Percentiles rank a stretch among this genome's conserved stretches.
Conservation (phyloP, 2,329 filamentous ascomycete species). For the Dactylella cylindrospora region DNA sequence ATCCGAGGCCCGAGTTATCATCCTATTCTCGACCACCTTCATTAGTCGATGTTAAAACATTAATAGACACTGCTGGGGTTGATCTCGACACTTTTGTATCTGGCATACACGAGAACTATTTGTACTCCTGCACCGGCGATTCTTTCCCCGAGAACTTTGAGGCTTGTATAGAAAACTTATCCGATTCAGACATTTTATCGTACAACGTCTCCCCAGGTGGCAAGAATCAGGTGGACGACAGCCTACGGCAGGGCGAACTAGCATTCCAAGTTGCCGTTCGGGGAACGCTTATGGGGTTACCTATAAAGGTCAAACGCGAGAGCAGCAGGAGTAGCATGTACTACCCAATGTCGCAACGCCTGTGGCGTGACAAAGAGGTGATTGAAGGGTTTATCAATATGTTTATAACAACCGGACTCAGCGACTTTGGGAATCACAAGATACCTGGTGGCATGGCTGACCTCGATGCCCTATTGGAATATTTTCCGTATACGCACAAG, state of each 20-base stretch:
- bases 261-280: conserved; percentile 87
- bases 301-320: conserved; percentile 78
- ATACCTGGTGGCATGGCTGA: conserved; percentile 33
- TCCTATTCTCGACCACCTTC: conserved; percentile 38
- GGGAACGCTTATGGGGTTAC: conserved; percentile 80
- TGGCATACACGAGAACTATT: conserved; percentile 90
- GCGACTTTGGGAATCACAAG: conserved; percentile 17
- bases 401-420: conserved; percentile 62
- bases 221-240: conserved; percentile 65
- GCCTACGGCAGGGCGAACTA: conserved; percentile 88
- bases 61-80: conserved; percentile 92
- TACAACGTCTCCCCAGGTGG: conserved; percentile 66
- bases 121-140: conserved; percentile 75
- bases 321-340: conserved; percentile 69
- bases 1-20: conserved; percentile 11
- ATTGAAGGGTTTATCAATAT: conserved; percentile 71
- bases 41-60: conserved; percentile 58
- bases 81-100: conserved; percentile 88
- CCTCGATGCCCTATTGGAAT: conserved; percentile 73
- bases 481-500: conserved; percentile 78
- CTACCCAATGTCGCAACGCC: conserved; percentile 78
- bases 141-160: conserved; percentile 36
- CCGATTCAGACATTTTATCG: conserved; percentile 81
- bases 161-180: conserved; percentile 76
- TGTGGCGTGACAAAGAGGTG: conserved; percentile 84